These are phyloP conservation scores for Citeromyces nyonsensis DNA, from an alignment of 805 yeast species.

Conservation along the genomic window DNA sequence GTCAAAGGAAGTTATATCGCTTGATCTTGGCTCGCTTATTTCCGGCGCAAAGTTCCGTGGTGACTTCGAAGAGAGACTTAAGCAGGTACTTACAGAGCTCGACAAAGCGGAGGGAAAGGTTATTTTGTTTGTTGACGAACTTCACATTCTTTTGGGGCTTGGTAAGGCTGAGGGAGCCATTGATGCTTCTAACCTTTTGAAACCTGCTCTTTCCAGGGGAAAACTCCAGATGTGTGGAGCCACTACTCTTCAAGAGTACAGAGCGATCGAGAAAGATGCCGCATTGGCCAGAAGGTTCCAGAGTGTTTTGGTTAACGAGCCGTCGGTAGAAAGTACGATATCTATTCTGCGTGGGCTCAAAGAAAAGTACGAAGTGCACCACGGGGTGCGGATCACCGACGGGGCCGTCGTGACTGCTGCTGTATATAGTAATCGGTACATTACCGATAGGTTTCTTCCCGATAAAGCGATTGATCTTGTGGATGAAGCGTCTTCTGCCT, in stretches of 20 bases:
- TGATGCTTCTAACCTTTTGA: slow-evolving; percentile 86
- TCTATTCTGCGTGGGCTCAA: slow-evolving; percentile 86
- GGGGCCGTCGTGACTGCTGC: slow-evolving; percentile 92
- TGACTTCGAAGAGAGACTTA: slow-evolving; percentile 86
- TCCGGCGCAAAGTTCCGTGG: slow-evolving; percentile 95
- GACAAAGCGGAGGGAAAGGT: slow-evolving; percentile 64
- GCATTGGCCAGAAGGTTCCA: slow-evolving; percentile 92
- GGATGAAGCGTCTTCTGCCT: slow-evolving; percentile 94
- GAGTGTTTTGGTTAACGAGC: slow-evolving; percentile 76
- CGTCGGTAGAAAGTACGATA: slow-evolving; percentile 80
- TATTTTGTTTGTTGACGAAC: slow-evolving; percentile 80
- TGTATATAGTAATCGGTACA: slow-evolving; percentile 74
- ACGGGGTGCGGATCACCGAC: slow-evolving; percentile 90
- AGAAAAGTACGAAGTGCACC: slow-evolving; percentile 92
- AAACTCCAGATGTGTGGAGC: slow-evolving; percentile 91
- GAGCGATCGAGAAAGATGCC: slow-evolving; percentile 91
- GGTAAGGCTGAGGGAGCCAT: slow-evolving; percentile 93
- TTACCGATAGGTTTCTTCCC: slow-evolving; percentile 82
- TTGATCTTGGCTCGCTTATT: slow-evolving; percentile 79
- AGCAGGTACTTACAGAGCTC: slow-evolving; percentile 67
- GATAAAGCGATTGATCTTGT: slow-evolving; percentile 95
- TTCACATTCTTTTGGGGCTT: slow-evolving; percentile 76
- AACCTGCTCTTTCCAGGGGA: slow-evolving; percentile 91
- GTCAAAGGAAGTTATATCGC: slow-evolving; percentile 65
- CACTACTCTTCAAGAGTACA: slow-evolving; percentile 88